Evolutionary conservation across 192 early-diverging fungal species (phyloP), one percentile per base, ranked within the genome.

Genomic region (Oehlia diaphana): DNA sequence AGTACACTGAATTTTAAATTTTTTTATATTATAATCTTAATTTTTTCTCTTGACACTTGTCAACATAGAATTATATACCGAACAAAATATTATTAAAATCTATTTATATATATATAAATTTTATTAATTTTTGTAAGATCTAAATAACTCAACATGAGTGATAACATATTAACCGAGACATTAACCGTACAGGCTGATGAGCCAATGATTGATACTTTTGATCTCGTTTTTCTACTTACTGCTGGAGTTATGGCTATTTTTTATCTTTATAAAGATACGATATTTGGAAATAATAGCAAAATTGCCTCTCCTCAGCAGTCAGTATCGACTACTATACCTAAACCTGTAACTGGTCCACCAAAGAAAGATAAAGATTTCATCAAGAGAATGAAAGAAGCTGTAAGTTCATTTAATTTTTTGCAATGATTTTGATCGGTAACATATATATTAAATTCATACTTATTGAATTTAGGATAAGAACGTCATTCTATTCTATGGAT

Each of bases 401-500:
- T 86, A 83, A 3, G 74, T 62, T 35, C 4, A 49, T 74, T 53
- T 61, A 37, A 42, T 35, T 72, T 26, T 6, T 37, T 47, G 39
- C 4, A 72, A 19, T 10, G 9, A 50, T 61, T 35, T 49, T 42
- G 7, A 42, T 0, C 39, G 7, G 39, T 6, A 42, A 42, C 0
- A 42, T 42, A 8, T 42, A 42, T 42, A 42, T 42, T 37, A 37
- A 42, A 63, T 23, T 37, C 19, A 26, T 68, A 4, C 13, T 13
- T 26, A 23, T 19, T 39, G 21, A 76, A 44, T 65, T 78, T 82
- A 91, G 90, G 91, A 88, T 78, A 91, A 93, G 78, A 89, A 93
- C 72, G 90, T 96, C 42, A 90, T 96, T 49, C 85, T 96, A 47
- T 96, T 99, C 81, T 99, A 96, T 81, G 98, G 98, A 66, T 97